Evolutionary conservation across 257 asterid genomes (phyloP), one percentile per base, ranked within the genome.

Genomic region (Cinchona pubescens): DNA sequence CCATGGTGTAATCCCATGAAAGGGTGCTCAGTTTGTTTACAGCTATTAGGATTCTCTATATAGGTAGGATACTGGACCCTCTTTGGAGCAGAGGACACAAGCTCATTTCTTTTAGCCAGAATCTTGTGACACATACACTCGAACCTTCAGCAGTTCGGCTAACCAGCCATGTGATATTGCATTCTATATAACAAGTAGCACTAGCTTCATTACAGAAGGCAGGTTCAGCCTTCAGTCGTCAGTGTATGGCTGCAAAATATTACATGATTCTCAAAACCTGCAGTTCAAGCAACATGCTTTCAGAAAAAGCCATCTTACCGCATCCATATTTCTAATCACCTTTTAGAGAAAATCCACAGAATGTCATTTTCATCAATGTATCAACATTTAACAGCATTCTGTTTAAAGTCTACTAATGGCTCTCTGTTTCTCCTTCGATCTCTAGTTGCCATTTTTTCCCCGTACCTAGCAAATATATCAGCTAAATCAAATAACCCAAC

Each of bases 401-500:
- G 34, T 10, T 59, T 71, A 16, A 49, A 18, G 18, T 25, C 18
- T 48, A 34, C 1, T 15, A 40, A 51, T 7, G 48, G 56, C 23
- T 83, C 77, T 81, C 90, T 82, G 69, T 76, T 83, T 75, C 95
- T 90, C 82, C 99, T 87, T 76, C 94, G 82, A 67, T 89, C 96
- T 80, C 97, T 89, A 25, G 97, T 95, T 2, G 98, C 88, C 99
- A 95, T 95, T 84, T 86, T 90, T 85, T 75, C 80, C 27, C 99
- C 97, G 76, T 88, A 94, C 79, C 92, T 88, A 14, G 75, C 86
- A 65, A 94, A 85, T 80, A 92, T 86, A 86, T 94, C 97, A 0
- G 89, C 99, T 53, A 94, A 83, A 87, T 94, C 99, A 80, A 90
- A 87, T 84, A 82, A 76, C 7, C 99, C 99, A 56, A 94, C 97